These are phyloP conservation scores for Saprolegnia parasitica DNA, from an alignment of 352 stramenopile species.

Conservation along the genomic window DNA sequence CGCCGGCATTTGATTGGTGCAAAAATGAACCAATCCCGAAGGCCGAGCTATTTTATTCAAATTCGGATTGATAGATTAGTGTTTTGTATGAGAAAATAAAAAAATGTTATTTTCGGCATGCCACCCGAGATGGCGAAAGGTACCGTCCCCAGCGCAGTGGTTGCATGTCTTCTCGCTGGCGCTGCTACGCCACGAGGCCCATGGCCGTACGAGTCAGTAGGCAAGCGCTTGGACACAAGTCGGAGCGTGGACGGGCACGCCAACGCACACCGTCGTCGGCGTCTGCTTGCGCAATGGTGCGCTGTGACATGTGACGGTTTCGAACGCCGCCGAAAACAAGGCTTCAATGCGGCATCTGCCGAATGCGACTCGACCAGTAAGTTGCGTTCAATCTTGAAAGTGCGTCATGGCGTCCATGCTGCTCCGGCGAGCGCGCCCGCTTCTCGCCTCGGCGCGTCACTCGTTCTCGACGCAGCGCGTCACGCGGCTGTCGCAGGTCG, in stretches of 20 bases:
- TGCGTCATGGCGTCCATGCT: constrained; percentile 14
- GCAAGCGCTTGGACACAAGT: too few relatives aligned
- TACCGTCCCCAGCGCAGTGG: not conserved
- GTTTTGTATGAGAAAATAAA: not conserved
- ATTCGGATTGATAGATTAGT: not conserved
- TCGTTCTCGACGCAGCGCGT: constrained; percentile 20
- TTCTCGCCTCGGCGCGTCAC: not conserved
- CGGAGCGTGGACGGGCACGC: too few relatives aligned
- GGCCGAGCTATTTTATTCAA: constrained; percentile 1
- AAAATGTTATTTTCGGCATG: constrained; percentile 1
- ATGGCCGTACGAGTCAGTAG: too few relatives aligned
- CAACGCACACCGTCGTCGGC: too few relatives aligned
- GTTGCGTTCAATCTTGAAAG: constrained; percentile 12
- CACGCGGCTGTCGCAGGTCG: constrained; percentile 24
- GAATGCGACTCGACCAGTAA: constrained; percentile 18
- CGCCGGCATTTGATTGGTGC: not conserved
- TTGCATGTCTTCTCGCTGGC: too few relatives aligned
- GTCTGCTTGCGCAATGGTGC: not conserved
- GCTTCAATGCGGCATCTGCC: constrained; percentile 10
- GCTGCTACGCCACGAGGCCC: too few relatives aligned
- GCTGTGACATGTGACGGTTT: not conserved
- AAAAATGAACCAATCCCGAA: not conserved
- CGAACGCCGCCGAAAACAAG: constrained; percentile 2
- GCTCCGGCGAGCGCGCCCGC: constrained; percentile 1
- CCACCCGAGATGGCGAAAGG: not conserved